Evolutionary conservation across 345 rosid genomes (phyloP), one percentile per base, ranked within the genome.

Genomic region (Mallotus nudiflorus): DNA sequence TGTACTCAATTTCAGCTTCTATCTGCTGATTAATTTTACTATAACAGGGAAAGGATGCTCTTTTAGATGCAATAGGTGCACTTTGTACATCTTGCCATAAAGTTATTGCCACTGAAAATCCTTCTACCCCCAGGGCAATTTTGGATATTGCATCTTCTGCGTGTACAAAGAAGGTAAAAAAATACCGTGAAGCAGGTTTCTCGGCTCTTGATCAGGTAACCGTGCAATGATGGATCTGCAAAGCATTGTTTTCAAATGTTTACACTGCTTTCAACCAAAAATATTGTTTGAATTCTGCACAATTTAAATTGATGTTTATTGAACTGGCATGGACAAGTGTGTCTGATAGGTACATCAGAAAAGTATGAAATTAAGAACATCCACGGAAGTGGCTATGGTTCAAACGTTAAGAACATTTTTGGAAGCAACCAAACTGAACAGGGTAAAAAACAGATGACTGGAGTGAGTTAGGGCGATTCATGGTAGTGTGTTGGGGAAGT

Each of bases 11-110:
- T 22, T 58, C 20, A 20, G 4, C 28, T 48, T 49, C 74, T 65
- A 48, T 56, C 49, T 64, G 48, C 42, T 71, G 35, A 59, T 80
- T 49, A 39, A 69, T 69, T 62, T 55, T n/a, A 62, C 60, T 59
- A 28, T 76, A 25, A 59, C 87, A 94, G 97, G 98, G 98, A 68
- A 94, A 94, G 81, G 96, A 94, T 73, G 79, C 91, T 72, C 85
- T 94, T 72, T 73, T 94, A 75, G 74, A 79, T 77, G 98, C 97
- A 62, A 62, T 91, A 37, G 93, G 96, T 73, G 87, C 95, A 73
- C 84, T 94, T 69, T 87, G 85, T 37, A 83, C 78, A 51, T 74
- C 96, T 56, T 91, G 97, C 89, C 96, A 88, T 65, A 77, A 87
- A 78, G 91, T 86, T 59, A 91, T 94, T 71, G 62, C 82, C 40